These are phyloP conservation scores for Wickerhamomyces chambardii DNA, from an alignment of 805 yeast species.

Conservation along the genomic window DNA sequence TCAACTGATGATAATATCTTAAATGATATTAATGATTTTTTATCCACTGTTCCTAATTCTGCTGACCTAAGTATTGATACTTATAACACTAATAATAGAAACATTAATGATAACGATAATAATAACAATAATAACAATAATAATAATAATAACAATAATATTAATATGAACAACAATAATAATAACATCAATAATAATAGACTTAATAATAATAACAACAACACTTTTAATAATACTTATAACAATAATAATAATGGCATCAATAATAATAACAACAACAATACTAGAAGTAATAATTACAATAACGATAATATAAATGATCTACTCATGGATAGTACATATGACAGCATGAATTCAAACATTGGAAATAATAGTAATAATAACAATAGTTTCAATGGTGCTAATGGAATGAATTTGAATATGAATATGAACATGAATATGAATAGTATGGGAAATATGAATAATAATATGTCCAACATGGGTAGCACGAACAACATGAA, in stretches of 20 bases:
- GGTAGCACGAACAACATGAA: slow-evolving; percentile 3
- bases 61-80: slow-evolving; percentile 16
- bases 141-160: slow-evolving; percentile 2
- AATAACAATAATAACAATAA: slow-evolving; percentile 1
- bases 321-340: too few relatives aligned
- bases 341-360: too few relatives aligned
- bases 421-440: background rate
- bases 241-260: background rate
- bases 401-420: background rate
- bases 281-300: slow-evolving; percentile 2
- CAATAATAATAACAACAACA: background rate
- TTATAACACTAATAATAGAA: slow-evolving; percentile 2
- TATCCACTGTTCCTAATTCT: slow-evolving; percentile 20
- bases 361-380: background rate
- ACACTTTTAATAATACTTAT: background rate
- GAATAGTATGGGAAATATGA: too few relatives aligned
- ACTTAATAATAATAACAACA: slow-evolving; percentile 2
- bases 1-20: slow-evolving; percentile 9
- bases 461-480: slow-evolving; percentile 2
- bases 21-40: slow-evolving; percentile 18
- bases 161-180: slow-evolving; percentile 2
- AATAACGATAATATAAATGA: slow-evolving; percentile 1
- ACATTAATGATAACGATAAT: slow-evolving; percentile 11
- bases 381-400: background rate
- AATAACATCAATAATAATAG: background rate